Conservation (phyloP, 2,329 filamentous ascomycete genomes). For the Aspergillus quadrilineatus region DNA sequence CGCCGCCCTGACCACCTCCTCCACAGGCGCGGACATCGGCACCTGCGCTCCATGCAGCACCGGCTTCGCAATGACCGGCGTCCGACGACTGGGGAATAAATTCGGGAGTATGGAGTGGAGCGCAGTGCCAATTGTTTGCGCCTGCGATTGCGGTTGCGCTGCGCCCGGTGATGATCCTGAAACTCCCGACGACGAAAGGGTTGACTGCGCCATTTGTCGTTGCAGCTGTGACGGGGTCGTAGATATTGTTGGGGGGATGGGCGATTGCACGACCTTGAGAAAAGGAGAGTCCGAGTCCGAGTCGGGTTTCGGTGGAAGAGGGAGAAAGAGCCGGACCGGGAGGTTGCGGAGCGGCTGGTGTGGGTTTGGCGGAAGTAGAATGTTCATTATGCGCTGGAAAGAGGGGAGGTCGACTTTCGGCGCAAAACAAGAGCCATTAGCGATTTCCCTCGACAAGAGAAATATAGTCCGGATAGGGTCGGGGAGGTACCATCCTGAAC, state of each 20-base stretch:
- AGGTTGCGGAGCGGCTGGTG: slow-evolving; percentile 74
- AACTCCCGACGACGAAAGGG: slow-evolving; percentile 18
- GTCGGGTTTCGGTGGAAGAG: slow-evolving; percentile 53
- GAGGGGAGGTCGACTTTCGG: slow-evolving; percentile 65
- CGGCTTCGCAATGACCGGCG: slow-evolving; percentile 78
- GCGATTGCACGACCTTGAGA: slow-evolving; percentile 71
- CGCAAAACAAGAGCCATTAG: background rate
- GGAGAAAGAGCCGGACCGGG: slow-evolving; percentile 86
- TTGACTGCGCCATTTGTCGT: slow-evolving; percentile 14
- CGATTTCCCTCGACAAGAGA: background rate
- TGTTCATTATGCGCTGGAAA: slow-evolving; percentile 72
- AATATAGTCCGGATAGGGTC: background rate
- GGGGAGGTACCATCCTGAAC: slow-evolving; percentile 65
- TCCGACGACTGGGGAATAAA: slow-evolving; percentile 82
- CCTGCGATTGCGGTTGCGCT: slow-evolving; percentile 41
- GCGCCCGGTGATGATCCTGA: background rate
- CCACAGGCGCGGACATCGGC: slow-evolving; percentile 75
- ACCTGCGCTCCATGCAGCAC: slow-evolving; percentile 82
- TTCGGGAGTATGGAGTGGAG: slow-evolving; percentile 73
- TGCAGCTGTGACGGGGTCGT: background rate
- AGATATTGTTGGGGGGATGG: slow-evolving; percentile 57
- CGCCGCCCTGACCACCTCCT: slow-evolving; percentile 77
- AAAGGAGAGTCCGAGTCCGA: slow-evolving; percentile 45
- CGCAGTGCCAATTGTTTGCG: slow-evolving; percentile 72
- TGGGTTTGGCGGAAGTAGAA: slow-evolving; percentile 64